Evolutionary conservation across 1,139 yeast genomes (phyloP).

Genomic region (Maudiozyma humilis): DNA sequence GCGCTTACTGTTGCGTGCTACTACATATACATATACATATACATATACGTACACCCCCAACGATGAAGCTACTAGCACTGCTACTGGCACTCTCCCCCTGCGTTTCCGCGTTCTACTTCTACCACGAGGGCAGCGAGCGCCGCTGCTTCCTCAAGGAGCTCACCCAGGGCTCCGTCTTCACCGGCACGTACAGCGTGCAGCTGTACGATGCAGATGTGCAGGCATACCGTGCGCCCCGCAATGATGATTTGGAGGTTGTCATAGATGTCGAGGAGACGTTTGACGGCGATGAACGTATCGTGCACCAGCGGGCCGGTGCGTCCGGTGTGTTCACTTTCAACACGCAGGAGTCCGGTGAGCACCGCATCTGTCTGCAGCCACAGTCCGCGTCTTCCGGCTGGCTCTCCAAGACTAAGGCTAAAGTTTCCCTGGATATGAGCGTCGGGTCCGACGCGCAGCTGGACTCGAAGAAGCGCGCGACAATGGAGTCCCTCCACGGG

Average conservation of each 20-base stretch:
- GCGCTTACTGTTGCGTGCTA: too few species aligned
- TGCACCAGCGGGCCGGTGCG: slow-evolving; percentile 52
- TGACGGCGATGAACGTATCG: slow-evolving; percentile 60
- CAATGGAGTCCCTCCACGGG: slow-evolving; percentile 43
- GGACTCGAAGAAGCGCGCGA: slow-evolving; percentile 45
- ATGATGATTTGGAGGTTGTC: slow-evolving; percentile 40
- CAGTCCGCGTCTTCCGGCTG: slow-evolving; percentile 43
- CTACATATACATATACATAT: neutral
- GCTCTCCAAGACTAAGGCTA: slow-evolving; percentile 44
- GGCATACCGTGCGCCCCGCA: slow-evolving; percentile 32
- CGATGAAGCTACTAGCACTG: slow-evolving; percentile 7
- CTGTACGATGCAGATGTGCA: slow-evolving; percentile 41
- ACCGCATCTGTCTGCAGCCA: slow-evolving; percentile 62
- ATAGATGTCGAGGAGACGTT: slow-evolving; percentile 54
- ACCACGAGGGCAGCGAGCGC: slow-evolving; percentile 48
- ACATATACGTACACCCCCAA: neutral
- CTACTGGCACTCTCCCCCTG: slow-evolving; percentile 19
- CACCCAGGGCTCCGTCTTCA: slow-evolving; percentile 48
- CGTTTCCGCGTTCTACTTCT: slow-evolving; percentile 38
- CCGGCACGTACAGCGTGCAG: slow-evolving; percentile 54
- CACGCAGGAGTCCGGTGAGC: slow-evolving; percentile 66
- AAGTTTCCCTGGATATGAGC: slow-evolving; percentile 40
- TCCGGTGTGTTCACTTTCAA: slow-evolving; percentile 60
- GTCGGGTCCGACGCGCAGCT: slow-evolving; percentile 45
- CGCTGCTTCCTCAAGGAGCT: slow-evolving; percentile 63